Percentiles rank a stretch among this genome's conserved stretches.
Evolutionary conservation across 441 rosid genomes (phyloP).

Genomic region (Aleurites moluccanus): DNA sequence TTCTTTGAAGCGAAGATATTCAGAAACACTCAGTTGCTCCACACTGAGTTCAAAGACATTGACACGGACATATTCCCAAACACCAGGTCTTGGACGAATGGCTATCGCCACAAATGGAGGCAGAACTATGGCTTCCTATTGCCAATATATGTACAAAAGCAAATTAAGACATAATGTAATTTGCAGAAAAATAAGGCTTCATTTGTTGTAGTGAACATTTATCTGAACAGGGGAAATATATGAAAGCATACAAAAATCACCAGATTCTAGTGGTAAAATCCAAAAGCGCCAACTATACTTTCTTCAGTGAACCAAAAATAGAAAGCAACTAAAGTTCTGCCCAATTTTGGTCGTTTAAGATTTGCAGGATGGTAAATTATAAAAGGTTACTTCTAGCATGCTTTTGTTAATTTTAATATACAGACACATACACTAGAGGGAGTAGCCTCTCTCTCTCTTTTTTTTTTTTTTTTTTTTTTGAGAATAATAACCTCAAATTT

Average conservation of each 20-base stretch:
- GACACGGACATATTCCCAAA: conserved; percentile 96
- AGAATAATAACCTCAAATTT: too few relatives aligned
- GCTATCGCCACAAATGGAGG: conserved; percentile 94
- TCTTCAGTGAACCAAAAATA: background rate
- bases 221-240: background rate
- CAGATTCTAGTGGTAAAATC: background rate
- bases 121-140: conserved; percentile 83
- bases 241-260: background rate
- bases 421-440: too few relatives aligned
- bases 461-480: too few relatives aligned
- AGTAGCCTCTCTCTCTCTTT: background rate
- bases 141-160: conserved; percentile 1
- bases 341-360: background rate
- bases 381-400: background rate
- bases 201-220: too few relatives aligned
- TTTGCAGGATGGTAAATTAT: background rate
- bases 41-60: conserved; percentile 79
- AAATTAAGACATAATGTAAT: background rate
- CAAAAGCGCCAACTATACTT: background rate
- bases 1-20: conserved; percentile 88
- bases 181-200: conserved; percentile 1
- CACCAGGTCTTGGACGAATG: conserved; percentile 92
- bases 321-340: background rate
- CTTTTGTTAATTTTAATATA: background rate
- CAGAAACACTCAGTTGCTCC: conserved; percentile 72